Conservation (phyloP, 2,329 filamentous ascomycete genomes). For the Tricladium varicosporioides region DNA sequence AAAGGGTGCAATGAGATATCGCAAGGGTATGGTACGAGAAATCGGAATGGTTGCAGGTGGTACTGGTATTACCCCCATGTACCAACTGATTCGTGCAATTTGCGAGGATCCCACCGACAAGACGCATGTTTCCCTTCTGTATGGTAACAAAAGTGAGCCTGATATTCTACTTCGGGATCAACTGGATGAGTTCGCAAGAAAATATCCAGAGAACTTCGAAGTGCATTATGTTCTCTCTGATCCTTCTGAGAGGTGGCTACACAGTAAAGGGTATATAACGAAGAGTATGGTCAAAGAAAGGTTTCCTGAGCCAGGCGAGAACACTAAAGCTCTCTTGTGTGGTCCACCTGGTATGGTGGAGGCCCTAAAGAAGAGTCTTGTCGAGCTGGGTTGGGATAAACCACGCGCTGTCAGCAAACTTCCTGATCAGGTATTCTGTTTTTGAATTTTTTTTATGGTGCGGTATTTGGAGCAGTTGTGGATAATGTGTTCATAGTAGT, state of each 20-base stretch:
- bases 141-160: conserved; percentile 55
- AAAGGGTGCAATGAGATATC: conserved; percentile 55
- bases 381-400: conserved; percentile 48
- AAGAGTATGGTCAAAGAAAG: conserved; percentile 47
- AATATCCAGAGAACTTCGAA: conserved; percentile 52
- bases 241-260: conserved; percentile 46
- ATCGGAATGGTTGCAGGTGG: conserved; percentile 57
- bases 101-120: conserved; percentile 58
- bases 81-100: conserved; percentile 61
- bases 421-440: conserved; percentile 54
- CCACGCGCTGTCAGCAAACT: conserved; percentile 50
- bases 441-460: conserved; percentile 33
- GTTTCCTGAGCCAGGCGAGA: conserved; percentile 44
- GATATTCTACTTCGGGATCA: conserved; percentile 59
- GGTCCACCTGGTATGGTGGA: conserved; percentile 61
- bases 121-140: conserved; percentile 56
- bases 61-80: conserved; percentile 56
- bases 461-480: no score
- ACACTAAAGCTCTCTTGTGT: conserved; percentile 56
- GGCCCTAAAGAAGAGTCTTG: conserved; percentile 51
- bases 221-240: conserved; percentile 54
- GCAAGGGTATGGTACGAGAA: conserved; percentile 39
- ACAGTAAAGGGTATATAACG: conserved; percentile 50
- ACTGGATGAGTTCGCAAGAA: conserved; percentile 51
- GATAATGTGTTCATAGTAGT: no score